phyloP scores from a whole-genome alignment of 768 basidiomycete genomes.

The Trametes gibbosa region DNA sequence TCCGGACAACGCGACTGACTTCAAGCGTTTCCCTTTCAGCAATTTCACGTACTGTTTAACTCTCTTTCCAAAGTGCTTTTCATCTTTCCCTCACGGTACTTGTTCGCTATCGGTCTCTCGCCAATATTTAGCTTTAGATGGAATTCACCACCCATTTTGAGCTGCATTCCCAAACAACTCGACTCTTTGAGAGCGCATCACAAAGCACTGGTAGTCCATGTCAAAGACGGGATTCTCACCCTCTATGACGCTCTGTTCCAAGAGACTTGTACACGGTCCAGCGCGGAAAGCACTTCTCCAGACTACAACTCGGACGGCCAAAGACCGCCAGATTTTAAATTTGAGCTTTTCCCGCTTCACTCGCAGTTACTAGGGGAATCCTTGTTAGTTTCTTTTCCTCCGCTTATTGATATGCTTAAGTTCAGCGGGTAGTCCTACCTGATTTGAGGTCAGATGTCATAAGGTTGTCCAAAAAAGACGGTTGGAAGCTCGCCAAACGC shows the following conservation, averaged over 20 bases:
- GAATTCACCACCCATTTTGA: conserved; percentile 81
- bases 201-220: conserved; percentile 60
- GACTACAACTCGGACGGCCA: conserved; percentile 71
- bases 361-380: conserved; percentile 87
- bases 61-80: conserved; percentile 81
- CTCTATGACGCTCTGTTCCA: conserved; percentile 80
- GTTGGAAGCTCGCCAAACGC: conserved; percentile 25
- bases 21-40: conserved; percentile 71
- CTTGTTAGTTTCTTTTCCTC: conserved; percentile 91
- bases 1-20: conserved; percentile 59
- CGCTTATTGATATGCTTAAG: conserved; percentile 89
- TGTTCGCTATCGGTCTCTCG: conserved; percentile 83
- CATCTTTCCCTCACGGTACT: conserved; percentile 83
- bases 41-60: conserved; percentile 81
- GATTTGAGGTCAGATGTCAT: conserved; percentile 66
- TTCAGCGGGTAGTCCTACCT: conserved; percentile 83
- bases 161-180: conserved; percentile 86
- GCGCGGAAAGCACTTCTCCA: conserved; percentile 72
- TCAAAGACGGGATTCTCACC: conserved; percentile 69
- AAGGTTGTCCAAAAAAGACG: conserved; percentile 29
- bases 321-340: conserved; percentile 73
- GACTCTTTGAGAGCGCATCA: conserved; percentile 76
- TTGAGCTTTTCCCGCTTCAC: conserved; percentile 84
- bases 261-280: conserved; percentile 75
- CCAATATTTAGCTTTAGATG: conserved; percentile 84